Conservation (phyloP, 2,329 filamentous ascomycete genomes). For the Penicillium sclerotiorum region DNA sequence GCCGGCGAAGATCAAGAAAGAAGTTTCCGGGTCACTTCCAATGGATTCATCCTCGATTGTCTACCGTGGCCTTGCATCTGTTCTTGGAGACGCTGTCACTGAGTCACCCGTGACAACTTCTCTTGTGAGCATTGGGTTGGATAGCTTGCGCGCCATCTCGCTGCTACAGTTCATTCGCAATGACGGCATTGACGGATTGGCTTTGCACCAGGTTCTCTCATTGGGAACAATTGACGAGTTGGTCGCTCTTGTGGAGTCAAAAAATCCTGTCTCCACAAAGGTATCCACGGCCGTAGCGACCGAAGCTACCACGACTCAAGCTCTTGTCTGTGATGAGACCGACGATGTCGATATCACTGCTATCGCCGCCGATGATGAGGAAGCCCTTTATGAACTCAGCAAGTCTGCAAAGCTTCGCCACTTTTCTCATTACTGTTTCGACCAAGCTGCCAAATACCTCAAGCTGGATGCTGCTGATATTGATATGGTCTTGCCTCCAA, state of each 20-base stretch:
- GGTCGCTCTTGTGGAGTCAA: neutral
- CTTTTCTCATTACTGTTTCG: neutral
- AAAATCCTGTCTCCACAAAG: neutral
- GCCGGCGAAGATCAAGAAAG: neutral
- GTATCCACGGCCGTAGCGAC: neutral
- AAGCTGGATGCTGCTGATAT: neutral
- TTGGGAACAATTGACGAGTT: neutral
- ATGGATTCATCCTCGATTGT: constrained; percentile 1
- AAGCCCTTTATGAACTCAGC: neutral
- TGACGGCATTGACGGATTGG: neutral
- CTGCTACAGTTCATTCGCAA: neutral
- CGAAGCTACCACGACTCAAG: neutral
- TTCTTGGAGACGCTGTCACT: neutral
- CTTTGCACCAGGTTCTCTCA: neutral
- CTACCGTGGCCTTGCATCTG: neutral
- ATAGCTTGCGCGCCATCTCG: neutral
- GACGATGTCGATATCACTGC: neutral
- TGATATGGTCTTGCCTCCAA: neutral
- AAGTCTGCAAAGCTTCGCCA: neutral
- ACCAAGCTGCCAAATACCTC: neutral
- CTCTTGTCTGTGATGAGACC: neutral
- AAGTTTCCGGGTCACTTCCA: neutral
- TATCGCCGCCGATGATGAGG: neutral
- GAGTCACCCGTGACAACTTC: neutral
- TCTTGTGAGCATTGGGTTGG: neutral